Base-by-base conservation (phyloP, 257 asterid species). In the Nicotiana undulata region DNA sequence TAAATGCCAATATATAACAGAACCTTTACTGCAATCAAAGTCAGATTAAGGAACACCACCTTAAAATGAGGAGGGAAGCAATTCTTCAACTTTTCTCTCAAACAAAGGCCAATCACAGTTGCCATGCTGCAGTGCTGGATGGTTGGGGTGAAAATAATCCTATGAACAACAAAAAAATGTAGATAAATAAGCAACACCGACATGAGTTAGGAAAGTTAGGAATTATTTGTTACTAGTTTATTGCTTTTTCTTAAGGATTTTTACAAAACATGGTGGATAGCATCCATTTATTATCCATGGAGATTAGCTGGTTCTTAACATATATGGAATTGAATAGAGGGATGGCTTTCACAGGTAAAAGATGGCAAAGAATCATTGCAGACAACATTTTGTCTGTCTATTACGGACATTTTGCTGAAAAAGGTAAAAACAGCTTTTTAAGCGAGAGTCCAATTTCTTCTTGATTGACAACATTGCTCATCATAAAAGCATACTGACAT, bases 91-190 rank as follows among this genome's bases (percentile, higher is more conserved):
- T 92, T 94, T 90, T 88, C 94, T 81, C 98, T 88, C 66, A 92
- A 86, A 90, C 98, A 94, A 81, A 93, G 83, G 72, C 99, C 99
- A 77, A 95, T 93, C 3, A 93, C 97, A 1, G 92, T 89, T 3
- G 99, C 97, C 99, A 95, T 91, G 88, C 88, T 95, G 92, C 99
- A 93, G 80, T 95, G 98, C 85, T 91, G 97, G 79, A 95, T 92
- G n/a, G 99, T 95, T 7, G 99, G 98, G 4, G 93, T 95, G 91
- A 95, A 95, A 65, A 93, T 92, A 61, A 95, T 88, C 97, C 99
- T 94, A n/a, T 75, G 81, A 63, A 79, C 26, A 46, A 68, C 2
- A 46, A 11, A 63, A 53, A 6, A 24, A 79, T 0, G 6, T 82
- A n/a, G 76, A 46, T 72, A 46, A 72, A 46, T 46, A 46, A 6